Evolutionary conservation across 495 filamentous ascomycete genomes (phyloP).

Genomic region (Elasticomyces elasticus): DNA sequence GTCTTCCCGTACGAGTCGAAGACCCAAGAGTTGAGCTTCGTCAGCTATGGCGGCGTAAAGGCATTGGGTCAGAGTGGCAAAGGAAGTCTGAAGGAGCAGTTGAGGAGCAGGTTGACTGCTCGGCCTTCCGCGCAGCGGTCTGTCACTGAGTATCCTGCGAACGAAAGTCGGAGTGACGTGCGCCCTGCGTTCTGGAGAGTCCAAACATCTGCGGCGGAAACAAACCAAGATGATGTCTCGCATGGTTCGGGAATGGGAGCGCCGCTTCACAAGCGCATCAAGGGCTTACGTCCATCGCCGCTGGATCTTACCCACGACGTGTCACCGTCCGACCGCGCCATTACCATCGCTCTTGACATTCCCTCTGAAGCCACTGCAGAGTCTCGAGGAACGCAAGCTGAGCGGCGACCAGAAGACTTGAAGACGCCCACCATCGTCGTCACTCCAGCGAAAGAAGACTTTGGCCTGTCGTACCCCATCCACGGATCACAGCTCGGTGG

Average conservation of each 20-base stretch:
- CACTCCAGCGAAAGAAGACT: conserved; percentile 54
- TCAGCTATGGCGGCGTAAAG: conserved; percentile 6
- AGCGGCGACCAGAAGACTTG: conserved; percentile 17
- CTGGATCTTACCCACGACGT: conserved; percentile 39
- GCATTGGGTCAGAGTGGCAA: neutral
- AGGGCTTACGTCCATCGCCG: conserved; percentile 13
- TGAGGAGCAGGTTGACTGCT: neutral
- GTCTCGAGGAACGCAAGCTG: conserved; percentile 36
- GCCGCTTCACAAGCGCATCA: conserved; percentile 12
- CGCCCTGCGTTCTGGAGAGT: neutral
- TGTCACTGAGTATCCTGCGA: neutral
- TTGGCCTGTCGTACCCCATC: conserved; percentile 51
- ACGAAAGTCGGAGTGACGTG: neutral
- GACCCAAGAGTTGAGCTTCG: conserved; percentile 16
- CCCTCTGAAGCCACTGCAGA: conserved; percentile 48
- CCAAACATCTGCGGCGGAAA: neutral
- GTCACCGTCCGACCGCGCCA: conserved; percentile 64
- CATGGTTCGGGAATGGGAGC: neutral
- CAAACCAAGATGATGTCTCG: neutral
- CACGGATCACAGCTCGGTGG: conserved; percentile 24
- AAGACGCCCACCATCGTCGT: conserved; percentile 52
- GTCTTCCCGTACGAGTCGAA: conserved; percentile 24
- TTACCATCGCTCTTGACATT: conserved; percentile 69
- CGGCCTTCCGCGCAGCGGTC: neutral
- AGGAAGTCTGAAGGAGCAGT: neutral